Evolutionary conservation across 441 rosid genomes (phyloP).

Genomic region (Macaranga tanarius): DNA sequence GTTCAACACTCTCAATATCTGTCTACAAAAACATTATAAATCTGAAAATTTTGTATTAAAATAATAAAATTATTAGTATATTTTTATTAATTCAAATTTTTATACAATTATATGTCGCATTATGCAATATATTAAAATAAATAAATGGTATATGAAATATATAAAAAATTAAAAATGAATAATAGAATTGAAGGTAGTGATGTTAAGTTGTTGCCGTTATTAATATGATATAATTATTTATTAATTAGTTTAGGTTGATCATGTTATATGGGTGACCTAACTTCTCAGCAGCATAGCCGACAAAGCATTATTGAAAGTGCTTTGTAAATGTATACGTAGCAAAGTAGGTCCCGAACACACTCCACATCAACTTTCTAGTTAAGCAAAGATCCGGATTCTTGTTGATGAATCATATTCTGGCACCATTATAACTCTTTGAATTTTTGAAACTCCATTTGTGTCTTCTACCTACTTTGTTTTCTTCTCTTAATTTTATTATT

Average conservation of each 20-base stretch:
- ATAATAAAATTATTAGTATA: too few relatives aligned
- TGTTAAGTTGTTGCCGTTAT: neutral
- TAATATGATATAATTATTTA: too few relatives aligned
- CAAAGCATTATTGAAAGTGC: conserved; percentile 77
- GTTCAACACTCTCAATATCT: too few relatives aligned
- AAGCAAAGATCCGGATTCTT: conserved; percentile 64
- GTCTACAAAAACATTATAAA: too few relatives aligned
- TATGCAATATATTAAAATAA: too few relatives aligned
- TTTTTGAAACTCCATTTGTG: conserved; percentile 39
- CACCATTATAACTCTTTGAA: conserved; percentile 44
- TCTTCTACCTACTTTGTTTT: conserved; percentile 39
- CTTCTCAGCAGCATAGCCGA: conserved; percentile 54
- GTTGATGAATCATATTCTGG: conserved; percentile 67
- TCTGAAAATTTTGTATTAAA: too few relatives aligned
- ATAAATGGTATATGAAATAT: too few relatives aligned
- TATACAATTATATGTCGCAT: too few relatives aligned
- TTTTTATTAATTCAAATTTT: too few relatives aligned
- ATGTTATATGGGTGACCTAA: conserved; percentile 60
- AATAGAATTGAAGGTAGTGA: too few relatives aligned
- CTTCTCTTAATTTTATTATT: neutral
- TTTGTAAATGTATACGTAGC: conserved; percentile 27
- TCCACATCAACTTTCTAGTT: conserved; percentile 65
- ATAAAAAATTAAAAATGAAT: too few relatives aligned
- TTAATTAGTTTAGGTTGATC: conserved; percentile 26
- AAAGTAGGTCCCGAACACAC: conserved; percentile 42